Evolutionary conservation across 2,329 filamentous ascomycete species (phyloP), one percentile per base, ranked within the genome.

Genomic region (Ascosphaera apis): DNA sequence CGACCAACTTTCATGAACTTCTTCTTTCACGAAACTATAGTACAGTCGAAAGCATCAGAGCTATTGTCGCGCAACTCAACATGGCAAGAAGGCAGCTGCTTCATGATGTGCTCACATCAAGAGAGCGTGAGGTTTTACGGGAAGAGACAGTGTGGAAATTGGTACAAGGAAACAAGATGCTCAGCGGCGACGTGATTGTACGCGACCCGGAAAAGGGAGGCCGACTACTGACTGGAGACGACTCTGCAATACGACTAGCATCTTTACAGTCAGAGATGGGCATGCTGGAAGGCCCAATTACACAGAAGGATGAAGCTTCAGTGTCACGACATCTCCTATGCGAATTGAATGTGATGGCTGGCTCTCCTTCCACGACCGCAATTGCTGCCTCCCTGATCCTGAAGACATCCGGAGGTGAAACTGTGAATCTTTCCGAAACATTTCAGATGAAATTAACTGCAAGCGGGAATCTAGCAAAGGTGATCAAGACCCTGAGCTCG

Each of bases 241-340:
- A 98, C 54, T 92, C 84, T 1, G 80, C 88, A 3, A 78, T 95
- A 18, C 79, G 92, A 39, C 70, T 93, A 44, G 86, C 86, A 4
- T 82, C 74, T 50, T 62, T 95, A 38, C 91, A 98, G 58, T 91
- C 88, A 3, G 71, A 84, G 50, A 98, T 98, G 88, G 91, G 83
- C 54, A 67, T 95, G 47, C 63, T 98, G 33, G 76, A 92, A 39
- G 71, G 75, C n/a, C 84, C 83, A 0, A 67, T 69, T 15, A 63
- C 69, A 3, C 61, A 69, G 7, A 56, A 69, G 12, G 83, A 77
- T 45, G 63, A 82, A 45, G 66, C 75, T 35, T 73, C 70, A 1
- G 65, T 79, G 25, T 59, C 91, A 36, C 25, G 25, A 28, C 79
- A 92, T 50, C 76, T 95, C 45, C 63, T 91, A 39, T 67, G 93